These are phyloP conservation scores for Macrolepiota albuminosa DNA, from an alignment of 768 basidiomycete genomes.

Conservation along the genomic window DNA sequence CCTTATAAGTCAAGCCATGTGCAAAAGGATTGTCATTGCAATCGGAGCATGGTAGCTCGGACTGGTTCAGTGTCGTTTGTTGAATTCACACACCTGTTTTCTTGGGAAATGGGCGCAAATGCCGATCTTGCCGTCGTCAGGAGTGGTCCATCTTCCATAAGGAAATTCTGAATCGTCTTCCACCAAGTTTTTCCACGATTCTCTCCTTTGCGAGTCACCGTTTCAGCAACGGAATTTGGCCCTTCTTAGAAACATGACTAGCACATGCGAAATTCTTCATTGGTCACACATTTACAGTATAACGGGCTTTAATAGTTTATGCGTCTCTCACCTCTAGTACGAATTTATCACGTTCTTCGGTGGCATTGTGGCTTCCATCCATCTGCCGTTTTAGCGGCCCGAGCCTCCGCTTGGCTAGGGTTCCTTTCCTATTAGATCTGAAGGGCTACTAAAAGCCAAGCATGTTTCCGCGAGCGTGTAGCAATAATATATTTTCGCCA, in stretches of 20 bases:
- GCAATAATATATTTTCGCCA: not conserved
- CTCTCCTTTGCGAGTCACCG: not conserved
- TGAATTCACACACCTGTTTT: too few relatives aligned
- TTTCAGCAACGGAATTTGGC: too few relatives aligned
- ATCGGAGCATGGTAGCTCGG: too few relatives aligned
- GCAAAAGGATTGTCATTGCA: not conserved
- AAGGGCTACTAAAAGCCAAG: not conserved
- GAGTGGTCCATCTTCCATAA: too few relatives aligned
- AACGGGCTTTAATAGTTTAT: not conserved
- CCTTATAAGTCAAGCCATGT: not conserved
- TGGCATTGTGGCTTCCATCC: not conserved
- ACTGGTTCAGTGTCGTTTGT: too few relatives aligned
- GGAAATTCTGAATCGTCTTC: not conserved
- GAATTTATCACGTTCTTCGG: not conserved
- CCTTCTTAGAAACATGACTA: not conserved
- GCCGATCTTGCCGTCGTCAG: too few relatives aligned
- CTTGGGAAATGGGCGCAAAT: too few relatives aligned
- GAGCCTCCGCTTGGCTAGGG: not conserved
- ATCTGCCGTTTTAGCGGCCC: not conserved
- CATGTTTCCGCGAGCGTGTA: constrained; percentile 1
- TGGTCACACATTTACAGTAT: not conserved
- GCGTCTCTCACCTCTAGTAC: not conserved
- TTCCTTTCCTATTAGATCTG: not conserved
- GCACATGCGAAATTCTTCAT: not conserved
- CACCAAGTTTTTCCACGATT: not conserved